Evolutionary conservation across 306 rosid species (phyloP), one percentile per base, ranked within the genome.

Genomic region (Sphenostylis stenocarpa): DNA sequence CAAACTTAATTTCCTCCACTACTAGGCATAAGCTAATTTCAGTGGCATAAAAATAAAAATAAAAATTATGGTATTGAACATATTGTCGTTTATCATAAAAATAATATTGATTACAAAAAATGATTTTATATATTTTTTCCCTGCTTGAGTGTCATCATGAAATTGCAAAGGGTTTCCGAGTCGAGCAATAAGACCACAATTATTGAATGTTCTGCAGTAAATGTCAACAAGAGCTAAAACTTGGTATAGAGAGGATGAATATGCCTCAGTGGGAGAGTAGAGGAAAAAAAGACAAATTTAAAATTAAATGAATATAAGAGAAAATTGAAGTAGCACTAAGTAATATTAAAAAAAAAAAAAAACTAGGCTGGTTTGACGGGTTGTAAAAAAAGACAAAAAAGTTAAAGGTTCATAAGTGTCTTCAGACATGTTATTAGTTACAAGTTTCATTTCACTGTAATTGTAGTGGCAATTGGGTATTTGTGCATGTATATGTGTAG

Each of bases 1-100:
- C 34, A 72, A 71, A 3, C 67, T 70, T 70, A 61, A 44, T 44
- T 53, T 78, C 17, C 71, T 2, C 45, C 45, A 24, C 19, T 44
- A 55, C 48, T 51, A 39, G 38, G 73, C 67, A 61, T 36, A 71
- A 62, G 36, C 65, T 51, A 49, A 63, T 62, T 39, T 17, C 4
- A 49, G 34, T 36, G 39, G 34, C 49, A 38, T 20, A 41, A 58
- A 61, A 28, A 62, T 3, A 53, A 24, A 12, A 36, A 61, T 45
- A 57, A 5, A 73, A 73, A 43, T n/a, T 28, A 43, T 57, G 49
- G 53, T 3, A 12, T 47, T 28, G 17, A 28, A 69, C 29, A n/a
- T 16, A 28, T 26, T 13, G 33, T 67, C 23, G 14, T 36, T 52
- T 71, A 71, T 23, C 23, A 11, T 17, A 17, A 58, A 57, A 41